Evolutionary conservation across 106 monocot species (phyloP).

Genomic region (Dendrobium chrysotoxum): DNA sequence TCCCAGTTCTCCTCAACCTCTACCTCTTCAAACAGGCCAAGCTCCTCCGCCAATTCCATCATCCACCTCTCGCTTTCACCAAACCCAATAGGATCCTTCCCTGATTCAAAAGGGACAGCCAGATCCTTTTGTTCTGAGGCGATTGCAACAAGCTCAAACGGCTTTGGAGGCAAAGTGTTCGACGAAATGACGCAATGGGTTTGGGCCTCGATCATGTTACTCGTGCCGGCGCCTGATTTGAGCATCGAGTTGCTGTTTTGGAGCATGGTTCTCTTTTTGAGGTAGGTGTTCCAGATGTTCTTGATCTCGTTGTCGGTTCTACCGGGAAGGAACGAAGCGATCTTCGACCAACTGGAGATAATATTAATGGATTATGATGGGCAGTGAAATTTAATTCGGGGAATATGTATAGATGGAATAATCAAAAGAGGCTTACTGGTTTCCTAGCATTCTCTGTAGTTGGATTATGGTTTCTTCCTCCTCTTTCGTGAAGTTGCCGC

Average conservation of each 20-base stretch:
- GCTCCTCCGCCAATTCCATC: neutral
- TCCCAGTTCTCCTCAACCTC: no score
- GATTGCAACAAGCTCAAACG: neutral
- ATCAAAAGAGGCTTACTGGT: neutral
- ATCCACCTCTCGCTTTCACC: neutral
- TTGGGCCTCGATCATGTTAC: neutral
- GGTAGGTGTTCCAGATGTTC: slow-evolving; percentile 70
- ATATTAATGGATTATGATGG: neutral
- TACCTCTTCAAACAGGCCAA: neutral
- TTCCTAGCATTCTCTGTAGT: slow-evolving; percentile 1
- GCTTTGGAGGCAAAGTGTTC: neutral
- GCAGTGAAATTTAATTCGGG: neutral
- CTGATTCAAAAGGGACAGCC: neutral
- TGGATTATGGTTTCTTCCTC: slow-evolving; percentile 9
- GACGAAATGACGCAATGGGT: neutral
- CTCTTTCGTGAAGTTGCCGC: slow-evolving; percentile 4
- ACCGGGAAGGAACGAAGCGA: slow-evolving; percentile 30
- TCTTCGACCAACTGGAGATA: slow-evolving; percentile 46
- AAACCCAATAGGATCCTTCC: neutral
- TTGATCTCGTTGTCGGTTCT: slow-evolving; percentile 71
- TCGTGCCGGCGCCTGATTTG: neutral
- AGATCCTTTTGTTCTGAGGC: neutral
- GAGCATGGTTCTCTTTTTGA: slow-evolving; percentile 19
- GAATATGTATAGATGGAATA: neutral
- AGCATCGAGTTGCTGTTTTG: neutral